Base-by-base conservation (phyloP, 1,284 basidiomycete species). In the Chalciporus sp. region DNA sequence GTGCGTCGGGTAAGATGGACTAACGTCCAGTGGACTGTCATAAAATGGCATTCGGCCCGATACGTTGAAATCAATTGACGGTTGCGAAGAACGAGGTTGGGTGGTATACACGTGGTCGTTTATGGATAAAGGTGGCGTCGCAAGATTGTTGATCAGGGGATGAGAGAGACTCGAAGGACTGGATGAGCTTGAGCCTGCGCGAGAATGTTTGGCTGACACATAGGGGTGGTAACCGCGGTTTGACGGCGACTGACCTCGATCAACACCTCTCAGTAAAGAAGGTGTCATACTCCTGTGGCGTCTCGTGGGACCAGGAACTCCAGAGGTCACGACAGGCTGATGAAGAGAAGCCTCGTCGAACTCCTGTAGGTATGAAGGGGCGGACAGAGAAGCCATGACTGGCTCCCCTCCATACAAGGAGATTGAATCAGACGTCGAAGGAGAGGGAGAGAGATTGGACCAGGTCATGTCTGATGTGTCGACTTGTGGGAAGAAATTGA, bases 201-300 rank as follows among this genome's bases (percentile, higher is more conserved):
- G 67, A 0, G 67, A 71, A 9, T 65, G 64, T 1, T 40, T 50
- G 29, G 53, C 6, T 17, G 69, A 67, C 1, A 51, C 31, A 37
- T 69, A 69, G 9, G 67, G 67, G 12, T 69, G 70, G 40, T 70
- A 69, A 8, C 62, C 61, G 19, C 68, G 67, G 16, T 23, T 47
- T 4, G 69, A 59, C 7, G 62, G 62, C 4, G 70, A 69, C 20
- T 57, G 69, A 23, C 58, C 67, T 46, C 65, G 68, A 41, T 47
- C 64, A 29, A 56, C 66, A 48, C 72, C 76, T 50, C 79, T 75
- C 41, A 75, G 68, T 23, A 84, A 59, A 0, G 82, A 83, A 16
- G 88, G 88, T 19, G 89, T 91, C 76, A 86, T 88, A 67, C 86
- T 88, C 52, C 88, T 74, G 65, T 89, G 83, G 46, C 88, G 76